phyloP scores from a whole-genome alignment of 768 basidiomycete species.

The Clavulina sp. region DNA sequence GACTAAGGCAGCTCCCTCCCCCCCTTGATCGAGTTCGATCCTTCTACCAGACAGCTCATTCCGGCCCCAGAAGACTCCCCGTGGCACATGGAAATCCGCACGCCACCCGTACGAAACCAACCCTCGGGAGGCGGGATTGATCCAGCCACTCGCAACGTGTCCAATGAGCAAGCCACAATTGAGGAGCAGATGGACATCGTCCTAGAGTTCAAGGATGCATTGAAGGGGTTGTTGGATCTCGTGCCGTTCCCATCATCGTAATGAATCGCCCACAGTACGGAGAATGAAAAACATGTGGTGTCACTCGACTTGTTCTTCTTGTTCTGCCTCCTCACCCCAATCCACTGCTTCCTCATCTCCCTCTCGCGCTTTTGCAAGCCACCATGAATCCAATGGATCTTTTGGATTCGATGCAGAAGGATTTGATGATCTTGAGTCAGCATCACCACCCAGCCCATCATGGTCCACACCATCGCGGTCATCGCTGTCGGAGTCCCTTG shows the following conservation, averaged over 20 bases:
- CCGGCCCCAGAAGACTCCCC: constrained; percentile 64
- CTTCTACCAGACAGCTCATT: constrained; percentile 54
- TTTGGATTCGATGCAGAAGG: too few species aligned
- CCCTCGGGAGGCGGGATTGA: too few species aligned
- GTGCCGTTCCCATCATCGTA: too few species aligned
- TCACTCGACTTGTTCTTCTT: too few species aligned
- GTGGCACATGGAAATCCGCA: constrained; percentile 82
- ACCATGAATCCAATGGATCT: too few species aligned
- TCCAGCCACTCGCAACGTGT: too few species aligned
- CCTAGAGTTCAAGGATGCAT: constrained; percentile 60
- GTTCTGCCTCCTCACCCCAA: constrained; percentile 28
- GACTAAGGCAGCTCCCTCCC: not conserved
- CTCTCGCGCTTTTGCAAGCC: too few species aligned
- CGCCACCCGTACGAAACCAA: constrained; percentile 60
- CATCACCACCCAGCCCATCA: constrained; percentile 32
- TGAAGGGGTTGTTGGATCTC: constrained; percentile 71
- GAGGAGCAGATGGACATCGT: constrained; percentile 53
- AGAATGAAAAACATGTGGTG: too few species aligned
- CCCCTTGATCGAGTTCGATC: constrained; percentile 36
- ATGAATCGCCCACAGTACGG: too few species aligned
- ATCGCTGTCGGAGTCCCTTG: constrained; percentile 18
- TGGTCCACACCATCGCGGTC: constrained; percentile 26
- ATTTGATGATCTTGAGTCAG: too few species aligned
- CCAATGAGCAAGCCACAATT: constrained; percentile 48
- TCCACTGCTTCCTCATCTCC: constrained; percentile 28